phyloP scores from a whole-genome alignment of 495 filamentous ascomycete genomes.

The Aspergillus heteromorphus region DNA sequence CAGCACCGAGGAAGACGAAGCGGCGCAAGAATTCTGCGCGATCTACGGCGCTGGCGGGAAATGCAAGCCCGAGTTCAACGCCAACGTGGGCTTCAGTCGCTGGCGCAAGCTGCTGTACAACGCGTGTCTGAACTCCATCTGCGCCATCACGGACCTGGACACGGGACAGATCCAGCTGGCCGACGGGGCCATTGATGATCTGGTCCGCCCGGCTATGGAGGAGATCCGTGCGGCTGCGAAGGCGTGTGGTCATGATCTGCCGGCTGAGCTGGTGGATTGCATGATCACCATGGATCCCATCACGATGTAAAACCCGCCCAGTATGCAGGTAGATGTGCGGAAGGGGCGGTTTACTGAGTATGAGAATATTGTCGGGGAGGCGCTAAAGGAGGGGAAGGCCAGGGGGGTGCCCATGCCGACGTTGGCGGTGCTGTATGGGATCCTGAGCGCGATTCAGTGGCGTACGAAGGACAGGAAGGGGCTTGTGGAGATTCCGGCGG shows the following conservation, averaged over 20 bases:
- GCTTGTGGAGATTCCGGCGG: constrained; percentile 6
- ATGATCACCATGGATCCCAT: constrained; percentile 16
- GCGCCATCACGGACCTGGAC: constrained; percentile 46
- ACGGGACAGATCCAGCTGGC: constrained; percentile 34
- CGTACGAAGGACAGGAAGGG: constrained; percentile 12
- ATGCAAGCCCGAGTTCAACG: constrained; percentile 18
- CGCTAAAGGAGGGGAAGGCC: constrained; percentile 37
- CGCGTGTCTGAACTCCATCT: constrained; percentile 40
- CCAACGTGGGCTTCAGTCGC: constrained; percentile 34
- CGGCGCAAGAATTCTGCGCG: constrained; percentile 31
- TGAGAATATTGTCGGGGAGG: constrained; percentile 50
- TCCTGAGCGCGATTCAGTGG: constrained; percentile 11
- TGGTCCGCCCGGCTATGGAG: constrained; percentile 35
- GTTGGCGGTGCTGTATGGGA: constrained; percentile 9
- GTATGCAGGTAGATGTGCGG: constrained; percentile 41
- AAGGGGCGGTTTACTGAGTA: constrained; percentile 51
- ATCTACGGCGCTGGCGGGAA: constrained; percentile 34
- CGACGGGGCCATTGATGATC: constrained; percentile 32
- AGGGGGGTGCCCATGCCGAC: constrained; percentile 6
- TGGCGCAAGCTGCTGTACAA: constrained; percentile 52
- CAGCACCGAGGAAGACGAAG: constrained; percentile 7
- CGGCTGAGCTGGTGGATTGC: constrained; percentile 24
- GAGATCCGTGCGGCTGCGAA: constrained; percentile 33
- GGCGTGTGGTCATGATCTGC: constrained; percentile 12
- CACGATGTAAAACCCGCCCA: constrained; percentile 40